Conservation (phyloP, 2,329 filamentous ascomycete genomes). For the Fulvia fulva region DNA sequence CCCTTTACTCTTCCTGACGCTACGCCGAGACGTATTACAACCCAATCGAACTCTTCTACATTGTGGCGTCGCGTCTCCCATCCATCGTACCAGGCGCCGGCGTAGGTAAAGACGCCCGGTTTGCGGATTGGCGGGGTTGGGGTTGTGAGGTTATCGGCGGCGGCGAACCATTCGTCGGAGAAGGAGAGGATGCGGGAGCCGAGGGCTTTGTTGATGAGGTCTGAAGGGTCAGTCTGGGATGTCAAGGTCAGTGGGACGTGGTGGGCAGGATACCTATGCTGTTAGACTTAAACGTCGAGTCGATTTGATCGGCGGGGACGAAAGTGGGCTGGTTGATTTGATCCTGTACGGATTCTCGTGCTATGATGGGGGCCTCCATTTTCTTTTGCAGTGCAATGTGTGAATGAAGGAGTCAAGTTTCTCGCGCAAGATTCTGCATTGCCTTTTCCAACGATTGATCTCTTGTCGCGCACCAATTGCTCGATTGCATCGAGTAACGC, state of each 20-base stretch:
- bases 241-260: neutral
- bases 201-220: slow-evolving; percentile 51
- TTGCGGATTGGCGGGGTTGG: slow-evolving; percentile 54
- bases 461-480: neutral
- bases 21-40: slow-evolving; percentile 56
- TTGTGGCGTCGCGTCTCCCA: slow-evolving; percentile 64
- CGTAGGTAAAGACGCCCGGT: slow-evolving; percentile 56
- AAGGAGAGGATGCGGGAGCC: slow-evolving; percentile 52
- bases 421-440: neutral
- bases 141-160: slow-evolving; percentile 56
- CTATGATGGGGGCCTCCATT: slow-evolving; percentile 8
- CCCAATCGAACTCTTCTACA: slow-evolving; percentile 55
- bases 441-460: neutral
- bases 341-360: slow-evolving; percentile 31
- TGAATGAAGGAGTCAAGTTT: too few species aligned
- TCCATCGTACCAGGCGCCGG: slow-evolving; percentile 62
- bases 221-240: slow-evolving; percentile 18
- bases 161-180: slow-evolving; percentile 61
- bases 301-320: slow-evolving; percentile 49
- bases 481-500: slow-evolving; percentile 9
- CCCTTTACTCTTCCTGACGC: slow-evolving; percentile 68
- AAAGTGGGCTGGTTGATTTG: slow-evolving; percentile 23
- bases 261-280: slow-evolving; percentile 45
- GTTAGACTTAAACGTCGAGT: slow-evolving; percentile 52
- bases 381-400: neutral